phyloP scores from a whole-genome alignment of 768 basidiomycete genomes.

The Hericium rajendrae region DNA sequence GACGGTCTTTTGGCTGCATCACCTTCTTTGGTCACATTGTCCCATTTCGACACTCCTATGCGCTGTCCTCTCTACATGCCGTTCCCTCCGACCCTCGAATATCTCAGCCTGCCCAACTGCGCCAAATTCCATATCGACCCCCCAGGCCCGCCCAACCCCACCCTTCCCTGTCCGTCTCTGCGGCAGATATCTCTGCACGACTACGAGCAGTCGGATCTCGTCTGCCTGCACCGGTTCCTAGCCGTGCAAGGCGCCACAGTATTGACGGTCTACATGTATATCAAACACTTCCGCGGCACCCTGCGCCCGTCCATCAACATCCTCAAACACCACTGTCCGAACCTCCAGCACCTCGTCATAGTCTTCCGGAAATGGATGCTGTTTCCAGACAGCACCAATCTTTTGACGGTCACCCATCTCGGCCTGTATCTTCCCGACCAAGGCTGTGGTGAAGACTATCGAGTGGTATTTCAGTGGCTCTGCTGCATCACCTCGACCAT shows the following conservation, averaged over 20 bases:
- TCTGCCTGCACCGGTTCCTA: background rate
- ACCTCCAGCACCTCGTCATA: background rate
- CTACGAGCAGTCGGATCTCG: background rate
- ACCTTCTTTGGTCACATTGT: no score
- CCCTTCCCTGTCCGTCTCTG: background rate
- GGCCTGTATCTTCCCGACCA: background rate
- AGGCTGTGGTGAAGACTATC: background rate
- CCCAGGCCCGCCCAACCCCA: no score
- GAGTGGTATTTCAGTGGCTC: background rate
- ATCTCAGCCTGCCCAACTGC: background rate
- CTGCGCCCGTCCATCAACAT: background rate
- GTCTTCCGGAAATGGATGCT: background rate
- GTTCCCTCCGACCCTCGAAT: background rate
- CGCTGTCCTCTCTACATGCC: background rate
- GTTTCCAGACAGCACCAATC: no score
- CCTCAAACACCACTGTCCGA: background rate
- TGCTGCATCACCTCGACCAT: background rate
- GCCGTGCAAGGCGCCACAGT: background rate
- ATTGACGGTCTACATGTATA: background rate
- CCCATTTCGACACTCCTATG: background rate
- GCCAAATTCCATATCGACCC: background rate
- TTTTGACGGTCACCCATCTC: background rate
- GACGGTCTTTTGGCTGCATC: background rate
- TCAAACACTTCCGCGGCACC: background rate
- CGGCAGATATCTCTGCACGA: background rate